Evolutionary conservation across 2,329 filamentous ascomycete species (phyloP).

Genomic region (Phaeoacremonium minimum): DNA sequence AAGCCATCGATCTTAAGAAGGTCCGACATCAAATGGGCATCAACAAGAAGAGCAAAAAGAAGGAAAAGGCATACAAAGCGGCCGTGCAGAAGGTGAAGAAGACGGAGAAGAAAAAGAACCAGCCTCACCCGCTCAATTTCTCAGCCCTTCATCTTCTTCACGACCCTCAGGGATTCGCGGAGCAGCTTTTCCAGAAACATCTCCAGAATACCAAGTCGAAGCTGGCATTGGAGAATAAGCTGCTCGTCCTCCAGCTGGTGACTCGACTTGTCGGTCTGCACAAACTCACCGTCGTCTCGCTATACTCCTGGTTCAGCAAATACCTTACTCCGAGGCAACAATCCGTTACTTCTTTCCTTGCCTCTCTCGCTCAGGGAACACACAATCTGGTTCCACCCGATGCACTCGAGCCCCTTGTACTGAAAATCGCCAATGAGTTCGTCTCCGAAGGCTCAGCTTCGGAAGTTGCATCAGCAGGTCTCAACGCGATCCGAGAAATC

Average conservation of each 20-base stretch:
- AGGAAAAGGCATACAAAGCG: conserved; percentile 71
- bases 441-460: conserved; percentile 90
- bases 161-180: conserved; percentile 91
- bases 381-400: conserved; percentile 92
- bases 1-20: conserved; percentile 72
- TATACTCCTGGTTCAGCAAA: conserved; percentile 97
- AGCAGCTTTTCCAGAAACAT: conserved; percentile 85
- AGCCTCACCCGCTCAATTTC: conserved; percentile 88
- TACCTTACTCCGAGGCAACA: conserved; percentile 84
- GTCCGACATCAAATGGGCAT: conserved; percentile 82
- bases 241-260: conserved; percentile 86
- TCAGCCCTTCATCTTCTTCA: conserved; percentile 91
- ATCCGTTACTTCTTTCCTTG: conserved; percentile 88
- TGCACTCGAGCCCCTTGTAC: conserved; percentile 80
- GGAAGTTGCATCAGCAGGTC: conserved; percentile 85
- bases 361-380: conserved; percentile 85
- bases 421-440: conserved; percentile 98
- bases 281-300: conserved; percentile 80
- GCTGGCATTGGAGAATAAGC: conserved; percentile 81
- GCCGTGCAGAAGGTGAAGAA: conserved; percentile 79
- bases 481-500: conserved; percentile 93
- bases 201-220: conserved; percentile 82
- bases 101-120: conserved; percentile 81
- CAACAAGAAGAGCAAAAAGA: conserved; percentile 96
- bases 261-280: conserved; percentile 89